Base-by-base conservation (phyloP, 1,284 basidiomycete genomes). In the Trametes versicolor region DNA sequence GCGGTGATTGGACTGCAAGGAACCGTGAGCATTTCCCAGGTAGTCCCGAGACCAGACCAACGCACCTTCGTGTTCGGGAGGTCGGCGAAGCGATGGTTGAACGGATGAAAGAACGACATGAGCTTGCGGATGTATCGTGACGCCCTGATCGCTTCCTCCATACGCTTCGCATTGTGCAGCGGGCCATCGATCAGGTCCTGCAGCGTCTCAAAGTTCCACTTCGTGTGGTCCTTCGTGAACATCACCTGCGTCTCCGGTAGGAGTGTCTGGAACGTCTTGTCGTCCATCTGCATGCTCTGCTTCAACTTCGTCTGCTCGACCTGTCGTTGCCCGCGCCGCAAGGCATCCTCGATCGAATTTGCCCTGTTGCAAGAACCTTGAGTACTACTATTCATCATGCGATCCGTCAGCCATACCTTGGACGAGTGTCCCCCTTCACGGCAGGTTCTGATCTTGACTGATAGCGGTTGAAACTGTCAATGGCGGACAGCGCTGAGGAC, bases 111-210 rank as follows among this genome's bases (percentile, higher is more conserved):
- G 82, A 99, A 99, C 1, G 90, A 87, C 83, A 98, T 90, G 19
- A 99, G 80, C 36, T 95, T 86, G 41, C 92, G 87, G 64, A 98
- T 89, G 70, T 98, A 96, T 73, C 95, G 91, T 19, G 94, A 92
- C 13, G 92, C 94, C 74, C 92, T 93, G 75, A 97, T 94, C 1
- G 95, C 95, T 78, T 99, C 98, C 73, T 99, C 98, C 74, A 99
- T 85, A n/a, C 98, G 84, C 73, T 94, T 95, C 0, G 95, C 89
- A 73, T 97, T 97, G 53, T 96, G 83, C 55, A 99, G 80, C 0
- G 97, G 95, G 0, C 98, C 97, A 71, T 99, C 96, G 23, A 99
- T 87, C 17, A 99, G 83, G 54, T 98, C 96, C 72, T 93, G 88
- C 60, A 99, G 82, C 23, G 89, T 86, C 4, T 98, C 96, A 73